Evolutionary conservation across 768 basidiomycete species (phyloP).

Genomic region (Galerina sulciceps): DNA sequence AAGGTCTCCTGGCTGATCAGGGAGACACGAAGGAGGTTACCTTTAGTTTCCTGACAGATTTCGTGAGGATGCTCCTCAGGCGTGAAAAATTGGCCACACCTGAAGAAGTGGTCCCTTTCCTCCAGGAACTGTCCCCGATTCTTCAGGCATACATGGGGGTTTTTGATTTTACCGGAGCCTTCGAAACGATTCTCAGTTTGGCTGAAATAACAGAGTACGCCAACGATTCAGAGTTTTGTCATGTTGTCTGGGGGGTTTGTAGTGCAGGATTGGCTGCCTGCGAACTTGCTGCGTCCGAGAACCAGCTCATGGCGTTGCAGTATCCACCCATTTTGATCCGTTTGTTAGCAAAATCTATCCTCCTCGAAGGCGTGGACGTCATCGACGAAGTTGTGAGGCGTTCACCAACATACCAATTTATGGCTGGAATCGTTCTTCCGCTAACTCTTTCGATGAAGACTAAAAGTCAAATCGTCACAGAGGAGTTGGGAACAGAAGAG

Average conservation of each 20-base stretch:
- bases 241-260: constrained; percentile 49
- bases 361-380: constrained; percentile 55
- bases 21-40: constrained; percentile 41
- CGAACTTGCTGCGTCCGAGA: constrained; percentile 46
- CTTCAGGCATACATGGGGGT: constrained; percentile 51
- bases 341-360: constrained; percentile 48
- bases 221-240: constrained; percentile 55
- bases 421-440: constrained; percentile 69
- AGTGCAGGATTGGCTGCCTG: constrained; percentile 51
- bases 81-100: constrained; percentile 45
- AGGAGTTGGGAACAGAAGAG: constrained; percentile 44
- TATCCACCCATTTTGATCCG: constrained; percentile 43
- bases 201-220: constrained; percentile 48
- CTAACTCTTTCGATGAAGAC: constrained; percentile 60
- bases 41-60: constrained; percentile 57
- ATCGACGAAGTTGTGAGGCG: constrained; percentile 61
- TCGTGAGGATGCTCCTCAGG: constrained; percentile 51
- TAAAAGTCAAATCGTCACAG: constrained; percentile 42
- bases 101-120: constrained; percentile 55
- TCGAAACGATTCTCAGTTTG: constrained; percentile 53
- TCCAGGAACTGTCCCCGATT: constrained; percentile 60
- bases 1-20: constrained; percentile 58
- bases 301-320: constrained; percentile 41
- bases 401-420: constrained; percentile 58
- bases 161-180: constrained; percentile 63